phyloP scores from a whole-genome alignment of 2,329 filamentous ascomycete genomes.

The Aureobasidium leucospermi region DNA sequence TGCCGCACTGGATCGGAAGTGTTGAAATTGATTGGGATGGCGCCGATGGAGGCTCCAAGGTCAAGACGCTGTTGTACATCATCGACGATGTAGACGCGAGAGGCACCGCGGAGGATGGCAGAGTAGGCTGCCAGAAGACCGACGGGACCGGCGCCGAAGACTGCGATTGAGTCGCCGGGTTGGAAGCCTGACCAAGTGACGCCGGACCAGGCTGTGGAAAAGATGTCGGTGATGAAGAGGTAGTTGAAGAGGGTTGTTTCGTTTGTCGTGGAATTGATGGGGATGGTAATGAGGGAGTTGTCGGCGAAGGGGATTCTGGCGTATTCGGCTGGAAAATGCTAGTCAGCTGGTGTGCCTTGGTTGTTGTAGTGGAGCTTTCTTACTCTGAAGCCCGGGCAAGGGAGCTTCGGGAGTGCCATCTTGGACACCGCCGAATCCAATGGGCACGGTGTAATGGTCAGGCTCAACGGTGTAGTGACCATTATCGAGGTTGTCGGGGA shows the following conservation, averaged over 20 bases:
- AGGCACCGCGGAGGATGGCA: slow-evolving; percentile 18
- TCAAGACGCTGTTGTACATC: slow-evolving; percentile 16
- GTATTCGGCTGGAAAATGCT: slow-evolving; percentile 7
- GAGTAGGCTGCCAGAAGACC: slow-evolving; percentile 18
- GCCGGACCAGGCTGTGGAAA: slow-evolving; percentile 33
- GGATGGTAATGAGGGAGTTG: neutral
- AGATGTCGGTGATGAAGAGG: slow-evolving; percentile 30
- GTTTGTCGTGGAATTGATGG: neutral
- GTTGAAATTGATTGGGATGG: slow-evolving; percentile 17
- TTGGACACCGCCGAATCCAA: neutral
- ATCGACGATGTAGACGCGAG: slow-evolving; percentile 18
- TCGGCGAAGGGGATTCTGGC: slow-evolving; percentile 9
- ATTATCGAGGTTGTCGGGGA: slow-evolving; percentile 8
- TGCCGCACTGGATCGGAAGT: slow-evolving; percentile 16
- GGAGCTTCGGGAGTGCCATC: neutral
- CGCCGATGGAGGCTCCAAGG: slow-evolving; percentile 16
- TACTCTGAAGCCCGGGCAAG: neutral
- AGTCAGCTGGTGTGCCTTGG: neutral
- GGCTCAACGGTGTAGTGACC: slow-evolving; percentile 5
- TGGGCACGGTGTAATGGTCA: neutral
- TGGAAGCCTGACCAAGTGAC: slow-evolving; percentile 32
- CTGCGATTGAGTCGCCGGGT: slow-evolving; percentile 24
- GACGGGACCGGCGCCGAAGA: slow-evolving; percentile 19
- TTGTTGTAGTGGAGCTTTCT: neutral
- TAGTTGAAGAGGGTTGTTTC: slow-evolving; percentile 18